These are phyloP conservation scores for Pythium inflatum DNA, from an alignment of 352 stramenopile species.

Conservation along the genomic window DNA sequence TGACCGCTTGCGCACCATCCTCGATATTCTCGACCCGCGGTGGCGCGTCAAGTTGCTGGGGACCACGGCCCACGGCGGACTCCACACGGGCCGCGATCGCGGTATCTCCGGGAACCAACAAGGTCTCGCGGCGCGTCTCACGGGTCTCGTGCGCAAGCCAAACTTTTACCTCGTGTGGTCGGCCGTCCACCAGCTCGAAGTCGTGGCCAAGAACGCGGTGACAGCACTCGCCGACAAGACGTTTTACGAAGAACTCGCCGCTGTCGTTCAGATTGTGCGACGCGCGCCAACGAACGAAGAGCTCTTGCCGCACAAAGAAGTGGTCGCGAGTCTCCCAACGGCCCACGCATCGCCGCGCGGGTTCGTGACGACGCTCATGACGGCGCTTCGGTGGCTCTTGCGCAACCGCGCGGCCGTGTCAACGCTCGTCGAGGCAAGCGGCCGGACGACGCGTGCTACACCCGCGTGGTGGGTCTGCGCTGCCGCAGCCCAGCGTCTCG, in stretches of 20 bases:
- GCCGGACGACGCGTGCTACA: slow-evolving; percentile 31
- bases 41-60: slow-evolving; percentile 63
- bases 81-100: too few relatives aligned
- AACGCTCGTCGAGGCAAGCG: slow-evolving; percentile 30
- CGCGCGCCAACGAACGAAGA: slow-evolving; percentile 26
- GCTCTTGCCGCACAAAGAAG: slow-evolving; percentile 30
- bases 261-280: slow-evolving; percentile 41
- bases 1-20: slow-evolving; percentile 37
- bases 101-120: too few relatives aligned
- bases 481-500: slow-evolving; percentile 47
- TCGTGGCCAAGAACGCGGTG: slow-evolving; percentile 64
- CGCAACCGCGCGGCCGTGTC: slow-evolving; percentile 42
- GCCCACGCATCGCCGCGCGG: too few relatives aligned
- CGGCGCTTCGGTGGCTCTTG: slow-evolving; percentile 58
- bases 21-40: slow-evolving; percentile 55
- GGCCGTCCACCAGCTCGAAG: slow-evolving; percentile 57
- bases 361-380: slow-evolving; percentile 49
- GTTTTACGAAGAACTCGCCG: slow-evolving; percentile 57
- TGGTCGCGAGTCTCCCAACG: slow-evolving; percentile 48
- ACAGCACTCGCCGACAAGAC: slow-evolving; percentile 46
- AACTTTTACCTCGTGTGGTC: slow-evolving; percentile 69
- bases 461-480: slow-evolving; percentile 67
- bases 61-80: slow-evolving; percentile 47
- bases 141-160: slow-evolving; percentile 46
- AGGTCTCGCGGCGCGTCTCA: slow-evolving; percentile 49